Conservation (phyloP, 2,329 filamentous ascomycete genomes). For the Epichloe typhina region DNA sequence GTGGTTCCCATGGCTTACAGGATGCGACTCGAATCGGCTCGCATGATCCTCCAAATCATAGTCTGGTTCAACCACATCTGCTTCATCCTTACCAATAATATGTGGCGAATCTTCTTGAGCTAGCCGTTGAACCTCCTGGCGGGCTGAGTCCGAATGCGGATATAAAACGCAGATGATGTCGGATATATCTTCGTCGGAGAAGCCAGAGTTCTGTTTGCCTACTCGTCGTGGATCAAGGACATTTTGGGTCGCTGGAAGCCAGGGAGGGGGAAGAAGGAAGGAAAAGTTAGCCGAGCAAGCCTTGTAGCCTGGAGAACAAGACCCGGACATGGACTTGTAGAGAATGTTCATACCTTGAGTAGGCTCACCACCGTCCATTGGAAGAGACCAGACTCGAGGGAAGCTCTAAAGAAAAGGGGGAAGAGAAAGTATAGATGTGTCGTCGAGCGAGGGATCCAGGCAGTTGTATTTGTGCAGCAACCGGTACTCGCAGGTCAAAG, state of each 20-base stretch:
- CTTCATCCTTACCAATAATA: slow-evolving; percentile 35
- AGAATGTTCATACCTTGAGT: slow-evolving; percentile 24
- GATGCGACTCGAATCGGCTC: slow-evolving; percentile 29
- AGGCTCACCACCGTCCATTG: slow-evolving; percentile 32
- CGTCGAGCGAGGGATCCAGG: background rate
- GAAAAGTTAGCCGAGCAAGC: background rate
- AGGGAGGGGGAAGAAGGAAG: background rate
- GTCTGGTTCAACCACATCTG: slow-evolving; percentile 37
- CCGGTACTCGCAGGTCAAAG: background rate
- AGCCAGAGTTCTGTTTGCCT: slow-evolving; percentile 69
- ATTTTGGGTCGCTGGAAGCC: slow-evolving; percentile 12
- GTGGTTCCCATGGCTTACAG: slow-evolving; percentile 38
- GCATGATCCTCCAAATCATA: slow-evolving; percentile 37
- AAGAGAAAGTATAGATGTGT: background rate
- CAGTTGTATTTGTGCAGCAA: background rate
- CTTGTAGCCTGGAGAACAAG: background rate
- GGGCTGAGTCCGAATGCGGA: slow-evolving; percentile 60
- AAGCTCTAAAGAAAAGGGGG: background rate
- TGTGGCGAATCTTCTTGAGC: slow-evolving; percentile 34
- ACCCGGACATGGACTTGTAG: no score
- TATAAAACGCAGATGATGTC: slow-evolving; percentile 86
- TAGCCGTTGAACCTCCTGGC: slow-evolving; percentile 49
- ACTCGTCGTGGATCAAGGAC: slow-evolving; percentile 68
- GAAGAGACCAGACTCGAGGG: slow-evolving; percentile 14
- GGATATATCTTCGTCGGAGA: slow-evolving; percentile 68